Conservation (phyloP, 164 flowering plant species). For the grape (Vitis vinifera) region DNA sequence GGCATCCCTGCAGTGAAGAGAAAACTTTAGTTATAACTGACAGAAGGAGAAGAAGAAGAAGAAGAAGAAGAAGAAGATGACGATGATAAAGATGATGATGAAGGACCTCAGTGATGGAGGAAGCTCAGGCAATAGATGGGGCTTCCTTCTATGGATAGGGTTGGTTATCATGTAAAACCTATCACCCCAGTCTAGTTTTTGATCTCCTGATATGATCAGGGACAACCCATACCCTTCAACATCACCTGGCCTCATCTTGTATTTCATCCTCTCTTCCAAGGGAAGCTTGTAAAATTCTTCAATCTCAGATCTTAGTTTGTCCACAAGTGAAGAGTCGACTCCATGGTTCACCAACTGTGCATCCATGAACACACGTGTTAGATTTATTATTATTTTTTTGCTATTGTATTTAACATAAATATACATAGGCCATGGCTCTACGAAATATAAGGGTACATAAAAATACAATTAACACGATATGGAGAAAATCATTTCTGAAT, state of each 20-base stretch:
- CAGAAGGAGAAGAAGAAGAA: no score
- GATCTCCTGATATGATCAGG: slow-evolving; percentile 11
- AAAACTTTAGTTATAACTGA: no score
- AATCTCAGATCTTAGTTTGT: slow-evolving; percentile 32
- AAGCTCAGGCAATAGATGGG: slow-evolving; percentile 32
- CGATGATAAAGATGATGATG: no score
- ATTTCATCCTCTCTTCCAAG: slow-evolving; percentile 37
- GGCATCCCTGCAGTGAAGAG: slow-evolving; percentile 13
- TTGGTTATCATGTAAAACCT: slow-evolving; percentile 17
- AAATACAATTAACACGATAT: no score
- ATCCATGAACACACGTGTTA: neutral
- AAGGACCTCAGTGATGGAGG: slow-evolving; percentile 29
- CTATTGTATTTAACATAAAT: no score
- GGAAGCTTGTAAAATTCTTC: slow-evolving; percentile 37
- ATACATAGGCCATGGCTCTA: no score
- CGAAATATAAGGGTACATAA: no score
- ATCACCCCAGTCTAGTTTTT: slow-evolving; percentile 24
- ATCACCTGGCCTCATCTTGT: slow-evolving; percentile 20
- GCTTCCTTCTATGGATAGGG: slow-evolving; percentile 20
- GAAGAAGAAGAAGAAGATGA: neutral
- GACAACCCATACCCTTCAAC: slow-evolving; percentile 46
- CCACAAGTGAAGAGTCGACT: slow-evolving; percentile 24
- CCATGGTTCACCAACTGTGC: slow-evolving; percentile 46
- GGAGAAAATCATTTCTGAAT: no score
- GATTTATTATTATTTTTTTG: neutral